Evolutionary conservation across 176 grass and related monocot genomes (phyloP).

Genomic region (Areca catechu): DNA sequence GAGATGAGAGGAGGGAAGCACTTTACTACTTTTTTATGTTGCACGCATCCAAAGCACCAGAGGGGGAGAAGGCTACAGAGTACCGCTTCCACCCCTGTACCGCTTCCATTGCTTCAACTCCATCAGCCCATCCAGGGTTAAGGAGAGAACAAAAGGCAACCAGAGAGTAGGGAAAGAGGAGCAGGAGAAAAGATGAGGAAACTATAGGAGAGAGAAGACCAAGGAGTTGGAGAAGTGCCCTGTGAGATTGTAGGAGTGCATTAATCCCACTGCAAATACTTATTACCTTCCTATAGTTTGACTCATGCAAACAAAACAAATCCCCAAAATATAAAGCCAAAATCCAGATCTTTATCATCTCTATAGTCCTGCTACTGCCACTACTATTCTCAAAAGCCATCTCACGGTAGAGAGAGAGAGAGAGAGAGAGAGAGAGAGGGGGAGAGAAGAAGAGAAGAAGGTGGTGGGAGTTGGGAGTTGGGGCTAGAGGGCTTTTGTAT

Average conservation of each 20-base stretch:
- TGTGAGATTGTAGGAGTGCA: background rate
- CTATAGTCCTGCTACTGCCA: no score
- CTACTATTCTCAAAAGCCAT: no score
- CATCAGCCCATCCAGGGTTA: background rate
- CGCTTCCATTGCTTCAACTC: background rate
- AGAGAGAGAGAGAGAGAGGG: slow-evolving; percentile 17
- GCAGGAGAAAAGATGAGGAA: background rate
- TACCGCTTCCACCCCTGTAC: background rate
- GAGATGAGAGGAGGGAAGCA: slow-evolving; percentile 9
- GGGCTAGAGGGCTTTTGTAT: slow-evolving; percentile 24
- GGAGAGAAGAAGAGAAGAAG: slow-evolving; percentile 18
- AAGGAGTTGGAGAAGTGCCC: no score
- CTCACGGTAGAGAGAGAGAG: background rate
- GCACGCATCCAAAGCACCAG: slow-evolving; percentile 68
- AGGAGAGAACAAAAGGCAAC: slow-evolving; percentile 3
- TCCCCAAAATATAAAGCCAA: background rate
- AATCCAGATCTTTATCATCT: background rate
- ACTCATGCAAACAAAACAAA: background rate
- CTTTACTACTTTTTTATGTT: slow-evolving; percentile 83
- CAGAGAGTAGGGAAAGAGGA: background rate
- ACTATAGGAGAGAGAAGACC: background rate
- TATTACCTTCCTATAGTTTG: background rate
- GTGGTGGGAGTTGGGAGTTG: background rate
- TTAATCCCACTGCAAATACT: background rate
- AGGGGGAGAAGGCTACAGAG: slow-evolving; percentile 16